Base-by-base conservation (phyloP, 1,139 yeast genomes). In the Diutina siamensis region DNA sequence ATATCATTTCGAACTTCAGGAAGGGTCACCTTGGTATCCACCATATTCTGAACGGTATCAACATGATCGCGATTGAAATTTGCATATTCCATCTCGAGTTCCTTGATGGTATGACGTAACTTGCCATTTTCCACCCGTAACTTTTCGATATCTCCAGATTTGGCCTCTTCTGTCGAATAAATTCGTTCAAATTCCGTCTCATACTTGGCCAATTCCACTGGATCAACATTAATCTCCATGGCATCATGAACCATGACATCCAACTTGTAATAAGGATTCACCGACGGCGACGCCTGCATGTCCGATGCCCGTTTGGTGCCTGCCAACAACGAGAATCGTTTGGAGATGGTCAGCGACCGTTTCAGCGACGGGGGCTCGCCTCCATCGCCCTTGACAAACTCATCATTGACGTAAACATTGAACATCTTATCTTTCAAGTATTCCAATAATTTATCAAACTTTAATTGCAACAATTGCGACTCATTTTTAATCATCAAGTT, bases 221-320 rank as follows among this genome's bases (percentile, higher is more conserved):
- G 96, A 25, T 81, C 70, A 31, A 92, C 67, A 51, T 80, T 76
- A 44, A 88, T 74, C 32, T 69, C 68, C 73, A 84, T 79, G 0
- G 97, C 85, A 59, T 87, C 95, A 8, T 62, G 62, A n/a, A 92
- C 94, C 52, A 92, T 74, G 44, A 76, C 77, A 56, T 85, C 81
- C 44, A 86, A 77, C 49, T 76, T 71, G 58, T 85, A 86, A 46
- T 70, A 63, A 1, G 45, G 45, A 15, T 32, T 33, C 2, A 53
- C 46, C 52, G 52, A 27, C 49, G 45, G 54, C 49, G 45, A 41
- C 55, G 48, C 47, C 49, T 51, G 32, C 3, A 38, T 21, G n/a
- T 38, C 42, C 7, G 42, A 38, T 4, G 21, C 19, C 17, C 42
- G 31, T n/a, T 38, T 38, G 5, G 42, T 10, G 1, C 22, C 38